Conservation (phyloP, 805 yeast species). For the Wickerhamomyces silvicola region DNA sequence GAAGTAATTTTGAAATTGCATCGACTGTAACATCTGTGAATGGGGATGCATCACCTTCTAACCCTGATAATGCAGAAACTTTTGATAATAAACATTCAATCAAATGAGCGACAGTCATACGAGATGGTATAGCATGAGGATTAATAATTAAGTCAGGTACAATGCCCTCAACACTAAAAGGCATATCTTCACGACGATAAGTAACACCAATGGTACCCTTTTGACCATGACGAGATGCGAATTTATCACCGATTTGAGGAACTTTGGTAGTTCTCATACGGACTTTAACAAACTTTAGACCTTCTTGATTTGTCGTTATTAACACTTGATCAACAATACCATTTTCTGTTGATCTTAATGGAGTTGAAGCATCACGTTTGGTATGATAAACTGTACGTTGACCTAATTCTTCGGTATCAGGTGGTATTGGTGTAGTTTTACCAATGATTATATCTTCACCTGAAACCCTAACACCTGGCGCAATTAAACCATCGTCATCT, state of each 20-base stretch:
- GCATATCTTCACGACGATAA: constrained; percentile 98
- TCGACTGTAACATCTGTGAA: constrained; percentile 98
- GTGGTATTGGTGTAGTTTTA: constrained; percentile 98
- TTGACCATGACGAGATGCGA: constrained; percentile 99
- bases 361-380: constrained; percentile 97
- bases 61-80: constrained; percentile 90
- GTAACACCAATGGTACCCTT: constrained; percentile 99
- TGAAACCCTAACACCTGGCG: constrained; percentile 97
- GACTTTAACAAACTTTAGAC: constrained; percentile 93
- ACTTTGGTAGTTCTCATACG: constrained; percentile 98
- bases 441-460: constrained; percentile 99
- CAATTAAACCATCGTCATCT: constrained; percentile 96
- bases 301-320: constrained; percentile 96
- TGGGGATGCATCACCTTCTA: constrained; percentile 99
- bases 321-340: constrained; percentile 98
- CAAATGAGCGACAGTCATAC: constrained; percentile 99
- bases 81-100: constrained; percentile 95
- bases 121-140: constrained; percentile 99
- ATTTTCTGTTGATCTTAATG: constrained; percentile 90
- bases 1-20: constrained; percentile 83
- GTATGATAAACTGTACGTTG: constrained; percentile 98
- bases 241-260: constrained; percentile 99
- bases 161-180: constrained; percentile 89
- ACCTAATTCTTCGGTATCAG: constrained; percentile 97
- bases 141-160: constrained; percentile 97